phyloP scores from a whole-genome alignment of 2,329 filamentous ascomycete species.

The Fusarium cyanostomum region DNA sequence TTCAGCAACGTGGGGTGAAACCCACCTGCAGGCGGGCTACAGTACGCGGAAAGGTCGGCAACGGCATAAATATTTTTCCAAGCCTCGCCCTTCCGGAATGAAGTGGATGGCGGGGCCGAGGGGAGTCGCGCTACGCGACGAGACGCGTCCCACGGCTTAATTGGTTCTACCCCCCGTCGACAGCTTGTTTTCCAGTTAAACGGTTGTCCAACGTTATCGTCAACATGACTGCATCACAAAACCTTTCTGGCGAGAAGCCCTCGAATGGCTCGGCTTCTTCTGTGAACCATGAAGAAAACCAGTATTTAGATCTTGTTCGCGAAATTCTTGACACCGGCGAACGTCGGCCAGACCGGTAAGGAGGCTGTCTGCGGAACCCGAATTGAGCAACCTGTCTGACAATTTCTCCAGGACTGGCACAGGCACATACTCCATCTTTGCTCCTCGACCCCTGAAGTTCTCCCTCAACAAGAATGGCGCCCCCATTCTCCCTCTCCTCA shows the following conservation, averaged over 20 bases:
- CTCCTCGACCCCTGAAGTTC: slow-evolving; percentile 87
- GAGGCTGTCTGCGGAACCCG: background rate
- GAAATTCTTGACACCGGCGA: slow-evolving; percentile 86
- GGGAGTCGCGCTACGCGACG: slow-evolving; percentile 19
- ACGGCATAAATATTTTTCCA: slow-evolving; percentile 12
- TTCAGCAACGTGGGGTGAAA: background rate
- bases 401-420: slow-evolving; percentile 80
- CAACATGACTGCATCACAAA: slow-evolving; percentile 36
- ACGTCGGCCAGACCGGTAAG: slow-evolving; percentile 84
- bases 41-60: background rate
- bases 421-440: slow-evolving; percentile 89
- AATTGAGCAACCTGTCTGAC: slow-evolving; percentile 3
- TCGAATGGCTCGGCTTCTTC: slow-evolving; percentile 20
- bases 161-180: slow-evolving; percentile 19
- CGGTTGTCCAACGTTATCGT: background rate
- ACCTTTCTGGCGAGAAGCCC: slow-evolving; percentile 6
- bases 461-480: slow-evolving; percentile 70
- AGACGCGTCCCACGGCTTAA: slow-evolving; percentile 27
- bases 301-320: slow-evolving; percentile 90
- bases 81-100: background rate
- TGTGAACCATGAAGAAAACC: slow-evolving; percentile 81
- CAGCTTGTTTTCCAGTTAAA: background rate
- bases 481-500: slow-evolving; percentile 88
- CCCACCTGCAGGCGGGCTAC: no score
- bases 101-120: slow-evolving; percentile 4